Conservation (phyloP, 768 basidiomycete species). For the Russula sp. region DNA sequence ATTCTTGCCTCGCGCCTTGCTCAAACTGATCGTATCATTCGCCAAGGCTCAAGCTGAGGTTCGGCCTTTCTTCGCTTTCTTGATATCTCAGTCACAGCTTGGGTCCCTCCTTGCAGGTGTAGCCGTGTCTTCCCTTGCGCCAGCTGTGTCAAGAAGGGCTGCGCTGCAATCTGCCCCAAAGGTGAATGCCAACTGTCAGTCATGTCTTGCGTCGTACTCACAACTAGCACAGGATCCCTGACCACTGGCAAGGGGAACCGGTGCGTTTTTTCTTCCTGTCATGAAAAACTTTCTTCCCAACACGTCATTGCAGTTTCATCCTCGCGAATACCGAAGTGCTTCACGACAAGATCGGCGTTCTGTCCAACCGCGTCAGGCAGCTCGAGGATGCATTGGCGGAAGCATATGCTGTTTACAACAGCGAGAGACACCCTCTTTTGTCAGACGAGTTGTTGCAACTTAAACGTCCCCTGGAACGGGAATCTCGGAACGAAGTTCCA, state of each 20-base stretch:
- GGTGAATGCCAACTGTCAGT: conserved; percentile 32
- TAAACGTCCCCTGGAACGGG: conserved; percentile 62
- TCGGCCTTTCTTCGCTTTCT: conserved; percentile 28
- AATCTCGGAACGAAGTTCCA: conserved; percentile 37
- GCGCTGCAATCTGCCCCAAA: conserved; percentile 59
- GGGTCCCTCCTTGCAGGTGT: conserved; percentile 37
- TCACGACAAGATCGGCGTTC: conserved; percentile 58
- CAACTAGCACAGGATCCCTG: conserved; percentile 45
- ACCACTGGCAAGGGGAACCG: conserved; percentile 72
- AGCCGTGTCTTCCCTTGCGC: conserved; percentile 59
- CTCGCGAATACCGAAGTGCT: conserved; percentile 64
- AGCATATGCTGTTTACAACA: conserved; percentile 44
- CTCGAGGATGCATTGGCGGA: conserved; percentile 62
- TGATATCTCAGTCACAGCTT: neutral
- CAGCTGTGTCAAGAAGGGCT: conserved; percentile 37
- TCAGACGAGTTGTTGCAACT: conserved; percentile 56
- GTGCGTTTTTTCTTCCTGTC: conserved; percentile 31
- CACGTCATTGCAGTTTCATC: conserved; percentile 45
- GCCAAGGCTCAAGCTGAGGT: conserved; percentile 62
- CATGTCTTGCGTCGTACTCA: neutral
- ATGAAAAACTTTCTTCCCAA: conserved; percentile 17
- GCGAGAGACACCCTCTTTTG: conserved; percentile 52
- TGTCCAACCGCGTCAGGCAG: conserved; percentile 56
- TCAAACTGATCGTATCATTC: conserved; percentile 21
- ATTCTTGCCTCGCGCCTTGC: neutral